phyloP scores from a whole-genome alignment of 805 yeast species.

The Wickerhamiella allomyrinae region DNA sequence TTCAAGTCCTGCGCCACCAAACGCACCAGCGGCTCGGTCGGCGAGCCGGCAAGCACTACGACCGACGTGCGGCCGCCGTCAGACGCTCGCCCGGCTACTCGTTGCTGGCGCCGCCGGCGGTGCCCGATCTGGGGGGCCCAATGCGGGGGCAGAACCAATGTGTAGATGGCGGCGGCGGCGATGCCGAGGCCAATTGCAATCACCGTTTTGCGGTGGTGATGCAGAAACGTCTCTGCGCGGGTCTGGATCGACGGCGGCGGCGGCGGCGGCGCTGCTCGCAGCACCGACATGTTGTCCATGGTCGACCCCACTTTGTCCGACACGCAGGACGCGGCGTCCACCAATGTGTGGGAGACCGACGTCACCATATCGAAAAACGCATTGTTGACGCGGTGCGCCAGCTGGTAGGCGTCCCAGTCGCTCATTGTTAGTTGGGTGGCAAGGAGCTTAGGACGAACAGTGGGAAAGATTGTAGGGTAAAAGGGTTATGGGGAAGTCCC shows the following conservation, averaged over 20 bases:
- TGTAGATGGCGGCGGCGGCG: background rate
- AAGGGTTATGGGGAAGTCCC: no score
- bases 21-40: conserved; percentile 57
- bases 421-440: no score
- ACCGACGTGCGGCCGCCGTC: conserved; percentile 70
- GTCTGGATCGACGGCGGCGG: background rate
- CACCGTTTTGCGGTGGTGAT: background rate
- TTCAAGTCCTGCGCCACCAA: conserved; percentile 61
- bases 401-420: background rate
- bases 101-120: conserved; percentile 11
- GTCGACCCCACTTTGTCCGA: background rate
- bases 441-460: no score
- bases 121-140: background rate
- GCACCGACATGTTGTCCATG: background rate
- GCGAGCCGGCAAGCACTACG: conserved; percentile 60
- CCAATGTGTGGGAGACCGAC: background rate
- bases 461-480: no score
- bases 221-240: background rate
- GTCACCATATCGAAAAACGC: background rate
- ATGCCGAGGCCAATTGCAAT: background rate
- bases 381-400: background rate
- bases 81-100: conserved; percentile 47
- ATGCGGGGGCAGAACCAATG: background rate
- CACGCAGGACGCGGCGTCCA: background rate
- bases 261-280: background rate